Base-by-base conservation (phyloP, 2,329 filamentous ascomycete genomes). In the Xylaria arbuscula region DNA sequence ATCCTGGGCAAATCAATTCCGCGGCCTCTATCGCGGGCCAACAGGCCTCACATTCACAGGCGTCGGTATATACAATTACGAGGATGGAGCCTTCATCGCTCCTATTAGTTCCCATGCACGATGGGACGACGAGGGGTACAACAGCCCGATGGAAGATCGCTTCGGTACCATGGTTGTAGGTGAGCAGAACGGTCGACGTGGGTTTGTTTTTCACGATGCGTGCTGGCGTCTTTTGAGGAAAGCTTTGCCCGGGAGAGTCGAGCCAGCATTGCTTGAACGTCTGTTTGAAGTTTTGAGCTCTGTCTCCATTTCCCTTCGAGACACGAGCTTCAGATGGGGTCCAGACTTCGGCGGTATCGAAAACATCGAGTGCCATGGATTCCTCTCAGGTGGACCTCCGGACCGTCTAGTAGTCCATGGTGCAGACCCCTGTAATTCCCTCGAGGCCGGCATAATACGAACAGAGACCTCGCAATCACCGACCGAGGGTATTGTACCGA, bases 151-250 rank as follows among this genome's bases (percentile, higher is more conserved):
- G 32, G n/a, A 40, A 32, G 34, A 56, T n/a, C 2, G 15, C 22
- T 51, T 51, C n/a, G 36, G 36, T 13, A 38, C 19, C 15, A 45
- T n/a, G 11, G n/a, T n/a, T 11, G 10, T 13, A 8, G 45, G 10
- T n/a, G 17, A 2, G 2, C 8, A 45, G 38, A 28, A 40, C 7
- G 19, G 2, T 1, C n/a, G 15, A 17, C 19, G 32, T 34, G 38
- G 38, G 17, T 58, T 58, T 17, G n/a, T 58, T 19, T 58, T 58
- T 22, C 55, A 58, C 40, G 55, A 45, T 32, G 22, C 19, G 22
- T 58, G 55, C 55, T 58, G 55, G 55, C 13, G 24, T 32, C 36
- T 58, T 22, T 47, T 58, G 13, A 19, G 45, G 22, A 45, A 17
- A 32, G 22, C 13, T 5, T 51, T 51, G 48, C 8, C 24, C 48